Percentiles rank a stretch among this genome's conserved stretches.
Evolutionary conservation across 768 basidiomycete genomes (phyloP).

Genomic region (Russula earlei): DNA sequence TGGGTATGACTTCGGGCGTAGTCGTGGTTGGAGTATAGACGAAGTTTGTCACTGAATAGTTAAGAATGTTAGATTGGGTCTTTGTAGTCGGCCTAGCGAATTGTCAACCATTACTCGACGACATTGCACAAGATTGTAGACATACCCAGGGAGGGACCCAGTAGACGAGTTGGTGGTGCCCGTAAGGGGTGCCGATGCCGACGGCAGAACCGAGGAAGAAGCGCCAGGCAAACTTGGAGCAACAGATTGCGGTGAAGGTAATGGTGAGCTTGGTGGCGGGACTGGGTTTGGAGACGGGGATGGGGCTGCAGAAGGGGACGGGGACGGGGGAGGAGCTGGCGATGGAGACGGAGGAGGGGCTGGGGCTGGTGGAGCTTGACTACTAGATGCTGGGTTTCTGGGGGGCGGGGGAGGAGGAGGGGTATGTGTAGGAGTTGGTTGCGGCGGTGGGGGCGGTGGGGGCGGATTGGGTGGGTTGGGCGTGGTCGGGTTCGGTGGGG

Average conservation of each 20-base stretch:
- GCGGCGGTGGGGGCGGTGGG: not conserved
- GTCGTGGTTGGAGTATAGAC: not conserved
- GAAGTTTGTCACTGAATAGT: not conserved
- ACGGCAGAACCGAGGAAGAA: no score
- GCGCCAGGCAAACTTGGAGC: no score
- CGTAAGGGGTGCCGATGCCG: no score
- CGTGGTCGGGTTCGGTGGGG: not conserved
- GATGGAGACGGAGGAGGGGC: not conserved
- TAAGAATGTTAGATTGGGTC: not conserved
- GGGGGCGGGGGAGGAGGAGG: not conserved
- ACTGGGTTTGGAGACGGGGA: no score
- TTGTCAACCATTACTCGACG: not conserved
- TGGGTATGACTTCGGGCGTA: not conserved
- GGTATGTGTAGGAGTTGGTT: not conserved
- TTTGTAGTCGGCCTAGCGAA: not conserved
- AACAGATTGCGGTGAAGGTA: no score
- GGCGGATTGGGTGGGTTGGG: not conserved
- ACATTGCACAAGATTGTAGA: not conserved
- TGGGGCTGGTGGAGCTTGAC: no score
- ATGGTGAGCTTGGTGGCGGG: no score
- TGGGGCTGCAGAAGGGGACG: not conserved
- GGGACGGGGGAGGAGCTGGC: not conserved
- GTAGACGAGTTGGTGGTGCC: no score
- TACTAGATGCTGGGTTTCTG: no score
- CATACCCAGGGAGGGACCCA: slow-evolving; percentile 1